A percentile compares a stretch with the other conserved stretches of the same genome.
These are phyloP conservation scores for Verticillium nonalfalfae DNA, from an alignment of 2,329 filamentous ascomycete species.

Conservation along the genomic window DNA sequence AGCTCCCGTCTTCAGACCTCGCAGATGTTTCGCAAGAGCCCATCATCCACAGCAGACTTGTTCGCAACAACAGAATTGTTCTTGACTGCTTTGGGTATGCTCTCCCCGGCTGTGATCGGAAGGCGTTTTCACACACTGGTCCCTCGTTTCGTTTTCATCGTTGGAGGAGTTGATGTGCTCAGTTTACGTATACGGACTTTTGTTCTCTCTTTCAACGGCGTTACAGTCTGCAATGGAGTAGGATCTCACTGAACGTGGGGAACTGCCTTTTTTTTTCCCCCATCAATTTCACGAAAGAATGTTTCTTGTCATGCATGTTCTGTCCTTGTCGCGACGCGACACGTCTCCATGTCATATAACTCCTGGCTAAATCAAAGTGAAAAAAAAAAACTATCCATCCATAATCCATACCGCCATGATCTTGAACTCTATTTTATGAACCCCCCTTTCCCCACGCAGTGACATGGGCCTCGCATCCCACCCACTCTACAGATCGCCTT, in stretches of 20 bases:
- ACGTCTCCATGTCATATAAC: neutral
- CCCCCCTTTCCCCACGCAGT: conserved; percentile 1
- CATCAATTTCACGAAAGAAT: neutral
- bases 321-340: neutral
- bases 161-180: conserved; percentile 10
- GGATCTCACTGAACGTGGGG: neutral
- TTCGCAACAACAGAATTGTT: neutral
- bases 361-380: neutral
- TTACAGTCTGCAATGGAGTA: neutral
- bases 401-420: neutral
- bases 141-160: conserved; percentile 2
- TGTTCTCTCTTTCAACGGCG: conserved; percentile 6
- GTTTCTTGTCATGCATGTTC: neutral
- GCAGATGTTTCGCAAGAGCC: neutral
- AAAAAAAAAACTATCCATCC: neutral
- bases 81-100: neutral
- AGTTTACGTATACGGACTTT: neutral
- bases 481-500: conserved; percentile 40
- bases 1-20: neutral
- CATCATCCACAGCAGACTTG: neutral
- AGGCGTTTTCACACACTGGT: neutral
- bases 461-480: neutral
- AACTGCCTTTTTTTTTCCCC: conserved; percentile 6
- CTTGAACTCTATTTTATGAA: neutral
- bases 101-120: neutral